Evolutionary conservation across 768 basidiomycete species (phyloP).

Genomic region (Boletus huronensis): DNA sequence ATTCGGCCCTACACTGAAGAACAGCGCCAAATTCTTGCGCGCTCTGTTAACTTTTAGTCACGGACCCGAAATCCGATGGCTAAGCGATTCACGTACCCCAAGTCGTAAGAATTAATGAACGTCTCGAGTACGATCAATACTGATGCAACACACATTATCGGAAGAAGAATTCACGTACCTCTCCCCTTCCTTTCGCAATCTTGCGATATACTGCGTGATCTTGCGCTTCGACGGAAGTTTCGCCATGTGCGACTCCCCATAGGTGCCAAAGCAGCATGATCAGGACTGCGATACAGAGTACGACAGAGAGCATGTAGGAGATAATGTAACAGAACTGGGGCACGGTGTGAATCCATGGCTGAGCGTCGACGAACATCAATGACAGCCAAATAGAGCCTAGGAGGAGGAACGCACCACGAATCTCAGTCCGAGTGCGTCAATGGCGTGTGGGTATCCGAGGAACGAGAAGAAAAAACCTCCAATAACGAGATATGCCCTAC

Average conservation of each 20-base stretch:
- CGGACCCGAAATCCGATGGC: neutral
- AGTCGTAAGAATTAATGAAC: conserved; percentile 89
- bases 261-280: conserved; percentile 74
- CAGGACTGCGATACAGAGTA: conserved; percentile 71
- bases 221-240: conserved; percentile 88
- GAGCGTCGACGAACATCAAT: neutral
- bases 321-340: conserved; percentile 71
- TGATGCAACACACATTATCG: neutral
- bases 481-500: conserved; percentile 77
- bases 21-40: conserved; percentile 68
- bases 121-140: conserved; percentile 37
- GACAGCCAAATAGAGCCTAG: neutral
- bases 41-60: conserved; percentile 25
- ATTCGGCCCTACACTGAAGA: conserved; percentile 79
- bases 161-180: conserved; percentile 44
- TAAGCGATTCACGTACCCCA: conserved; percentile 53
- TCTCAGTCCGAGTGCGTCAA: conserved; percentile 56
- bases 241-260: conserved; percentile 65
- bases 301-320: conserved; percentile 69
- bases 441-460: conserved; percentile 61
- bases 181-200: conserved; percentile 62
- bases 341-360: conserved; percentile 56
- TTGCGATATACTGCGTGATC: conserved; percentile 79
- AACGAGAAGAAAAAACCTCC: conserved; percentile 57
- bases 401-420: conserved; percentile 35